These are phyloP conservation scores for Yamadazyma membranifaciens DNA, from an alignment of 1,139 yeast species.

Conservation along the genomic window DNA sequence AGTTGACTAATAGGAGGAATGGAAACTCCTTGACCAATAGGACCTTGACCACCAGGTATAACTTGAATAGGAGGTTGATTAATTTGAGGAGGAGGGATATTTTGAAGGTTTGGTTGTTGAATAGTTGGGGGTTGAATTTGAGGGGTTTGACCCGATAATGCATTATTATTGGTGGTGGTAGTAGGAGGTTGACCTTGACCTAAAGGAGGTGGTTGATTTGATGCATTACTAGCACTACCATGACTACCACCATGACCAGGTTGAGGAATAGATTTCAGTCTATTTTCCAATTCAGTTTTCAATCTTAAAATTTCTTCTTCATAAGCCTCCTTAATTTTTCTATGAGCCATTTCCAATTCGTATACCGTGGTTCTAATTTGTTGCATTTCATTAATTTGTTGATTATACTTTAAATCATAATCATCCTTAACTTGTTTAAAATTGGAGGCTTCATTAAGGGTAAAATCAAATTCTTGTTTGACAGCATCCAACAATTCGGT, in stretches of 20 bases:
- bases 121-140: conserved; percentile 16
- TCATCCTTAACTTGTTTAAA: conserved; percentile 93
- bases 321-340: conserved; percentile 93
- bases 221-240: conserved; percentile 17
- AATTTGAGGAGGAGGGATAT: conserved; percentile 12
- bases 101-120: conserved; percentile 4
- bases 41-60: background rate
- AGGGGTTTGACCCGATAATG: conserved; percentile 17
- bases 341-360: conserved; percentile 90
- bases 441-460: conserved; percentile 81
- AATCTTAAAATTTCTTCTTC: conserved; percentile 88
- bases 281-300: conserved; percentile 79
- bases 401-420: conserved; percentile 84
- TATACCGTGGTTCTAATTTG: conserved; percentile 92
- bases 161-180: conserved; percentile 17
- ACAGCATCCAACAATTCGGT: conserved; percentile 86
- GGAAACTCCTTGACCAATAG: background rate
- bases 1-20: background rate
- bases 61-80: conserved; percentile 14
- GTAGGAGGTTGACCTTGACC: conserved; percentile 15
- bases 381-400: conserved; percentile 92
- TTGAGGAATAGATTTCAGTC: conserved; percentile 48
- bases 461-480: conserved; percentile 86
- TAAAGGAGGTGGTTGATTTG: conserved; percentile 18
- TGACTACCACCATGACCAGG: too few relatives aligned